phyloP scores from a whole-genome alignment of 805 yeast species.

The Myxozyma kluyveri region DNA sequence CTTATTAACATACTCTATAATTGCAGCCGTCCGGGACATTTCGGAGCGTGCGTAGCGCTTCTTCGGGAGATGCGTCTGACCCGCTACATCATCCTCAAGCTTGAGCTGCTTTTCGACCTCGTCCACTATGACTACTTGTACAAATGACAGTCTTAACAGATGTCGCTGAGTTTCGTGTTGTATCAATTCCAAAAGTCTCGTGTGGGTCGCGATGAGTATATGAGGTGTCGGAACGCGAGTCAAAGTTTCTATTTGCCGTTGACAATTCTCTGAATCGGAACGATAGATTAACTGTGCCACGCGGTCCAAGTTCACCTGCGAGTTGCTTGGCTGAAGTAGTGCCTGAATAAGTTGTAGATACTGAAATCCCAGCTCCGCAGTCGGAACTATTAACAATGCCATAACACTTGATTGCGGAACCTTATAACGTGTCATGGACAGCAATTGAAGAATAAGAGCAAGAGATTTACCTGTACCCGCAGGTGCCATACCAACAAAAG shows the following conservation, averaged over 20 bases:
- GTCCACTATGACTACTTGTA: constrained; percentile 28
- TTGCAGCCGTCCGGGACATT: neutral
- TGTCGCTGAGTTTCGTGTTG: constrained; percentile 10
- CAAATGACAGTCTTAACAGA: constrained; percentile 14
- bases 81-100: neutral
- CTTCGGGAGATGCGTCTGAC: neutral
- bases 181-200: constrained; percentile 47
- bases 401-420: constrained; percentile 24
- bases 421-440: constrained; percentile 26
- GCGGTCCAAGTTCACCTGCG: constrained; percentile 13
- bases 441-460: constrained; percentile 34
- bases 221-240: constrained; percentile 38
- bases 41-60: neutral
- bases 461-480: constrained; percentile 41
- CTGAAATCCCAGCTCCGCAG: constrained; percentile 38
- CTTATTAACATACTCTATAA: constrained; percentile 7
- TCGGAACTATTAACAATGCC: constrained; percentile 39
- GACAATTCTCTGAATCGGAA: constrained; percentile 30
- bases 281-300: constrained; percentile 36
- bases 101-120: constrained; percentile 28
- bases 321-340: constrained; percentile 20
- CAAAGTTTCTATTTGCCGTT: constrained; percentile 32
- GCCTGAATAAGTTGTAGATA: constrained; percentile 28
- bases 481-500: constrained; percentile 34
- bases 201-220: constrained; percentile 57